A percentile compares a stretch with the other conserved stretches of the same genome.
These are phyloP conservation scores for Musa balbisiana DNA, from an alignment of 202 grass and related monocot species.

Conservation along the genomic window DNA sequence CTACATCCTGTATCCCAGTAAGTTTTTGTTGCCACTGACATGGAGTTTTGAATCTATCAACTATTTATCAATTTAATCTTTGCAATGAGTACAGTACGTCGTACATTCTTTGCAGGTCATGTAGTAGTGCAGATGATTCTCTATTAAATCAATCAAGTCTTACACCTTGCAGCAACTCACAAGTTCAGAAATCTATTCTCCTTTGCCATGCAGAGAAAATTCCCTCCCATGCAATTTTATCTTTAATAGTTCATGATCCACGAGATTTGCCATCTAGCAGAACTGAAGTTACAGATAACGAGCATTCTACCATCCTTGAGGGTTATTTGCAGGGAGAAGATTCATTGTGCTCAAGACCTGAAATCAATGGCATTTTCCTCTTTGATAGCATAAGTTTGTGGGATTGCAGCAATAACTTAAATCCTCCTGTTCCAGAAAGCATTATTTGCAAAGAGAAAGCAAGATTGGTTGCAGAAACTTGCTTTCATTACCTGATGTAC, in stretches of 20 bases:
- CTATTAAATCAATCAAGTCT: conserved; percentile 18
- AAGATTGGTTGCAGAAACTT: conserved; percentile 32
- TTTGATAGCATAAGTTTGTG: conserved; percentile 53
- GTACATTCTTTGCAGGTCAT: conserved; percentile 29
- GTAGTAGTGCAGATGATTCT: conserved; percentile 19
- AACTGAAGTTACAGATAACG: conserved; percentile 13
- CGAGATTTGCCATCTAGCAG: conserved; percentile 37
- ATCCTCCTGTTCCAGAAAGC: conserved; percentile 50
- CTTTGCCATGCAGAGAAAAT: conserved; percentile 42
- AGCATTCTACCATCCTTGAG: conserved; percentile 18
- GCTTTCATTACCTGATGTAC: conserved; percentile 20
- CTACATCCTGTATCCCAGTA: conserved; percentile 48
- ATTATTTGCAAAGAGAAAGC: conserved; percentile 53
- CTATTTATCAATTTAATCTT: conserved; percentile 7
- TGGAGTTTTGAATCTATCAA: conserved; percentile 12
- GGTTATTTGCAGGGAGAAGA: conserved; percentile 34
- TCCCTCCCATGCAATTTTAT: conserved; percentile 49
- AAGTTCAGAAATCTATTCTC: conserved; percentile 31
- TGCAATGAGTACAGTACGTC: not conserved
- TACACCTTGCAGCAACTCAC: conserved; percentile 23
- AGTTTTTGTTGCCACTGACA: conserved; percentile 18
- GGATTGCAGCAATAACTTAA: conserved; percentile 46
- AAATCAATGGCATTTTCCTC: conserved; percentile 32
- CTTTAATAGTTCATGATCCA: conserved; percentile 66
- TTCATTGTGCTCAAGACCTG: conserved; percentile 33